These are phyloP conservation scores for Aspergillus chevalieri DNA, from an alignment of 2,329 filamentous ascomycete species.

Conservation along the genomic window DNA sequence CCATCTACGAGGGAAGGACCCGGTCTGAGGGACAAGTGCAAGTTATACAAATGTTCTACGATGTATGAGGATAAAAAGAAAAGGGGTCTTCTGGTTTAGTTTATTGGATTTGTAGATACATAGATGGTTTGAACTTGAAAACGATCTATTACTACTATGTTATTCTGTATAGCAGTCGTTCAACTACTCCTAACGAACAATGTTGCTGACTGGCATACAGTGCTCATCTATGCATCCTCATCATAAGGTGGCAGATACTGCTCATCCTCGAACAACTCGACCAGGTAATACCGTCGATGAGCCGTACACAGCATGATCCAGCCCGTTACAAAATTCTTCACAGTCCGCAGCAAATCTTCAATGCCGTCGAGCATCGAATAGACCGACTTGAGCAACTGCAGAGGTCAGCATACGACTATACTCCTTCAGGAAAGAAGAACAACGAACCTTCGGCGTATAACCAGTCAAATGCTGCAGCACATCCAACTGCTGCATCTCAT, in stretches of 20 bases:
- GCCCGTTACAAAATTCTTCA: conserved; percentile 5
- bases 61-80: neutral
- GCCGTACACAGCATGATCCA: conserved; percentile 9
- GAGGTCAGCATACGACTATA: neutral
- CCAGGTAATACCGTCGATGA: conserved; percentile 8
- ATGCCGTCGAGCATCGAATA: conserved; percentile 1
- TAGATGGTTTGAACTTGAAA: neutral
- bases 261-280: conserved; percentile 10
- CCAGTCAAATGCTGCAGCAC: conserved; percentile 6
- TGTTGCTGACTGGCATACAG: neutral
- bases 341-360: neutral
- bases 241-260: conserved; percentile 8
- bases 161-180: neutral
- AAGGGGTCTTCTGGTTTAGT: neutral
- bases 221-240: conserved; percentile 1
- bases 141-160: no score
- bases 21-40: neutral
- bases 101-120: neutral
- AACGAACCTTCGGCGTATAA: conserved; percentile 7
- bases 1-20: neutral
- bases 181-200: neutral
- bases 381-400: conserved; percentile 4
- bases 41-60: neutral
- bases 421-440: neutral
- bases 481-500: conserved; percentile 7